phyloP scores from a whole-genome alignment of 805 yeast genomes.

The Hanseniaspora occidentalis region DNA sequence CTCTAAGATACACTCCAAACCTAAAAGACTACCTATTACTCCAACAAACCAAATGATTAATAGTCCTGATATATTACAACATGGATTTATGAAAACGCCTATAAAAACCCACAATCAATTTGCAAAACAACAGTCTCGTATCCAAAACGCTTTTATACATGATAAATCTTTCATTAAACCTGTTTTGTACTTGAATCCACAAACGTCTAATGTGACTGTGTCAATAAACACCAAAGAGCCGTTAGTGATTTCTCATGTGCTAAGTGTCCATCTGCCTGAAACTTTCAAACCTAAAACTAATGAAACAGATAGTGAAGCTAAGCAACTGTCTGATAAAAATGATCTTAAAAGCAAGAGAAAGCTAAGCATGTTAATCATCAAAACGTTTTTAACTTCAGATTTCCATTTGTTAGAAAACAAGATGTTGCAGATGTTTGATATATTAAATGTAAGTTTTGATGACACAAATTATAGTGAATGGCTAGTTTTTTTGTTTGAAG shows the following conservation, averaged over 20 bases:
- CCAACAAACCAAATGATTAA: neutral
- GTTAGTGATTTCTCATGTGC: constrained; percentile 12
- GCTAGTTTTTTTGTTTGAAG: neutral
- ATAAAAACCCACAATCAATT: neutral
- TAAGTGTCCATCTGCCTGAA: constrained; percentile 7
- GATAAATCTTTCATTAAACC: neutral
- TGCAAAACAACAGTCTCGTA: neutral
- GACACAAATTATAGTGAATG: neutral
- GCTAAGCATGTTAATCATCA: no score
- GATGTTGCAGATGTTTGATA: neutral
- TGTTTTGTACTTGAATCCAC: neutral
- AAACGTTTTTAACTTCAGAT: no score
- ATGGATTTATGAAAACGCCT: constrained; percentile 3
- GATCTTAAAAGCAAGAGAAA: no score
- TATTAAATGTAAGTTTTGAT: neutral
- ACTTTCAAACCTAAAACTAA: constrained; percentile 6
- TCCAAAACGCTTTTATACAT: no score
- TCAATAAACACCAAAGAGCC: constrained; percentile 8
- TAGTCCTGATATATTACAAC: neutral
- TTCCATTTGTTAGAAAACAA: neutral
- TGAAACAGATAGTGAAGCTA: no score
- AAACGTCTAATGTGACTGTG: neutral
- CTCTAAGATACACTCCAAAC: neutral
- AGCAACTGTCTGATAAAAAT: no score
- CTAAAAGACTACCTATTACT: neutral